Conservation (phyloP, 108 stramenopile species). For the Conticribra guillardii region DNA sequence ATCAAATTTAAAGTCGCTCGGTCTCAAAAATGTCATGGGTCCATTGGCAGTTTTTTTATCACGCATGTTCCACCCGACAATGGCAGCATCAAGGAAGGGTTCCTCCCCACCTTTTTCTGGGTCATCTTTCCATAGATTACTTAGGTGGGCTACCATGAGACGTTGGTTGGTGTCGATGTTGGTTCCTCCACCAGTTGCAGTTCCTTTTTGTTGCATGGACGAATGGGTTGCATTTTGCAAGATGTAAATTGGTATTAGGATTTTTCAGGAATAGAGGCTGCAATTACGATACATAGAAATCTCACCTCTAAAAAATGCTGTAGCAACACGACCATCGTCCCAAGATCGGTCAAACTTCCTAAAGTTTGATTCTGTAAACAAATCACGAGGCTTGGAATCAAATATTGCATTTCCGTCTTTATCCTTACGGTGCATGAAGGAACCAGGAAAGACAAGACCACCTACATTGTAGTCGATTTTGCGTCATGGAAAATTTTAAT, state of each 20-base stretch:
- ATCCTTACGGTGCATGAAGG: constrained; percentile 77
- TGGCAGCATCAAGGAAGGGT: constrained; percentile 95
- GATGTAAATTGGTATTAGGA: too few relatives aligned
- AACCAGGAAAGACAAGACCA: constrained; percentile 81
- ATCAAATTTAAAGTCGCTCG: constrained; percentile 85
- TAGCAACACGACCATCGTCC: constrained; percentile 91
- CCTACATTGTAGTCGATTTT: constrained; percentile 33
- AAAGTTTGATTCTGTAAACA: constrained; percentile 98
- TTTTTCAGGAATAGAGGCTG: too few relatives aligned
- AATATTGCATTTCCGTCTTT: constrained; percentile 73
- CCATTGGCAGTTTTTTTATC: constrained; percentile 92
- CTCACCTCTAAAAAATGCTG: constrained; percentile 94
- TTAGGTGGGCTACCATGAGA: constrained; percentile 81
- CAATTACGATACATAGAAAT: too few relatives aligned
- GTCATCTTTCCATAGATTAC: constrained; percentile 90
- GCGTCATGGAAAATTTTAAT: background rate
- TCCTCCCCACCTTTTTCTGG: constrained; percentile 82
- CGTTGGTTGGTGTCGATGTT: constrained; percentile 98
- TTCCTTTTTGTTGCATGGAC: constrained; percentile 56
- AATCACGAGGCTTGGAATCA: constrained; percentile 88
- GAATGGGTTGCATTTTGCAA: too few relatives aligned
- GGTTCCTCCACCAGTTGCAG: constrained; percentile 98
- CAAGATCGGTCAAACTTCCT: constrained; percentile 94
- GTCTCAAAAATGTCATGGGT: constrained; percentile 91
- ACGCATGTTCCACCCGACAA: constrained; percentile 97